phyloP scores from a whole-genome alignment of 2,329 filamentous ascomycete genomes.

The Neobulgaria alba region DNA sequence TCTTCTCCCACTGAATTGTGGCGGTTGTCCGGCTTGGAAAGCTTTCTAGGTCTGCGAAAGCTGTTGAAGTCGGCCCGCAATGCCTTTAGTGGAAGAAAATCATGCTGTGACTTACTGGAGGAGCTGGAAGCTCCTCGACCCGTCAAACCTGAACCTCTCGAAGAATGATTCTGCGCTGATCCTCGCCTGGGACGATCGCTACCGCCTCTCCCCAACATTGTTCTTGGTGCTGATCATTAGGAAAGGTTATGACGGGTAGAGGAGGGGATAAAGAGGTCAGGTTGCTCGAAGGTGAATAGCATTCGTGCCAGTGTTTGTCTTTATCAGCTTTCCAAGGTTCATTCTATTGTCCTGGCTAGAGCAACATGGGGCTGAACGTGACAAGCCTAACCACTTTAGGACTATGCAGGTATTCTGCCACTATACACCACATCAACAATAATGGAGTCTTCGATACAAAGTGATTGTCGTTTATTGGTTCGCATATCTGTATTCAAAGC shows the following conservation, averaged over 20 bases:
- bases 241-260: constrained; percentile 15
- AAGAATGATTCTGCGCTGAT: constrained; percentile 20
- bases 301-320: too few species aligned
- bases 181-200: constrained; percentile 23
- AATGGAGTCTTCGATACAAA: too few species aligned
- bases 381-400: too few species aligned
- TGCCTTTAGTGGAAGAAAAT: constrained; percentile 7
- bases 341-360: too few species aligned
- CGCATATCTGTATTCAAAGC: too few species aligned
- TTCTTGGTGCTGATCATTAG: constrained; percentile 26
- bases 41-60: constrained; percentile 2
- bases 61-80: too few species aligned
- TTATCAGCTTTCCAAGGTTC: too few species aligned
- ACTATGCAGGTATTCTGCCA: too few species aligned
- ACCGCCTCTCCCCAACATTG: constrained; percentile 24
- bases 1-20: constrained; percentile 8
- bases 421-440: too few species aligned
- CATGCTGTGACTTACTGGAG: constrained; percentile 22
- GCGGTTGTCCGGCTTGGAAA: constrained; percentile 9
- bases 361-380: too few species aligned
- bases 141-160: constrained; percentile 25
- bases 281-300: too few species aligned
- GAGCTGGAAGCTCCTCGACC: constrained; percentile 28
- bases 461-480: too few species aligned
- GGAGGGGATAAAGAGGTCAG: constrained; percentile 8